These are phyloP conservation scores for Debaryomycetaceae sp. DNA, from an alignment of 1,139 yeast genomes.

Conservation along the genomic window DNA sequence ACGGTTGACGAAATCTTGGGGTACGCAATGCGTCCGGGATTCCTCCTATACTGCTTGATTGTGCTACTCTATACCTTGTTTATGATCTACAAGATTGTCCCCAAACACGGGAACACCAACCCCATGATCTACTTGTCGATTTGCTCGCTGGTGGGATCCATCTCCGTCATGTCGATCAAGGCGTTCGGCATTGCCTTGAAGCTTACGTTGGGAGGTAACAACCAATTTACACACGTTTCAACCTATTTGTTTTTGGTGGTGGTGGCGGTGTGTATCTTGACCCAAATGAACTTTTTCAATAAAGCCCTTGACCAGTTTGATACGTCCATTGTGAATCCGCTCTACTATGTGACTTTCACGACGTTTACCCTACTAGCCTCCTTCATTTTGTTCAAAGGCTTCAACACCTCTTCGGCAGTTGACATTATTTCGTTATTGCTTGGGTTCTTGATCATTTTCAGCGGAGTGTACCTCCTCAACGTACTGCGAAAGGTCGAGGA, in stretches of 20 bases:
- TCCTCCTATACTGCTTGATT: conserved; percentile 51
- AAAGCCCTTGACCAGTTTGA: conserved; percentile 90
- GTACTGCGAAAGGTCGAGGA: conserved; percentile 61
- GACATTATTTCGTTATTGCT: conserved; percentile 77
- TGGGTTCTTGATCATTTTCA: conserved; percentile 79
- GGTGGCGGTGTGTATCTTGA: conserved; percentile 71
- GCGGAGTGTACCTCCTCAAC: conserved; percentile 79
- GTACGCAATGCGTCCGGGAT: conserved; percentile 76
- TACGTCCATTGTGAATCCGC: conserved; percentile 84
- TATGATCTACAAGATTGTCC: conserved; percentile 79
- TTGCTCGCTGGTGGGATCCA: conserved; percentile 85
- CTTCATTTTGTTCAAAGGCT: conserved; percentile 76
- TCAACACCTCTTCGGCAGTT: conserved; percentile 73
- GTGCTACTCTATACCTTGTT: conserved; percentile 61
- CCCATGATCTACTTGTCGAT: conserved; percentile 88
- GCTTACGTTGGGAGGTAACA: conserved; percentile 76
- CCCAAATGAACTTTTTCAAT: conserved; percentile 91
- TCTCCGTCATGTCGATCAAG: conserved; percentile 85
- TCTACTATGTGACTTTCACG: conserved; percentile 85
- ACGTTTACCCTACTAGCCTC: conserved; percentile 83
- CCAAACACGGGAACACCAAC: conserved; percentile 66
- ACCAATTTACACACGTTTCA: conserved; percentile 77
- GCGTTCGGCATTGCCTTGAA: conserved; percentile 91
- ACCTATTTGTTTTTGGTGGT: conserved; percentile 74
- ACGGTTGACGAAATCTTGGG: conserved; percentile 82